Evolutionary conservation across 2,329 filamentous ascomycete genomes (phyloP), one percentile per base, ranked within the genome.

Genomic region (Xylaria arbuscula): DNA sequence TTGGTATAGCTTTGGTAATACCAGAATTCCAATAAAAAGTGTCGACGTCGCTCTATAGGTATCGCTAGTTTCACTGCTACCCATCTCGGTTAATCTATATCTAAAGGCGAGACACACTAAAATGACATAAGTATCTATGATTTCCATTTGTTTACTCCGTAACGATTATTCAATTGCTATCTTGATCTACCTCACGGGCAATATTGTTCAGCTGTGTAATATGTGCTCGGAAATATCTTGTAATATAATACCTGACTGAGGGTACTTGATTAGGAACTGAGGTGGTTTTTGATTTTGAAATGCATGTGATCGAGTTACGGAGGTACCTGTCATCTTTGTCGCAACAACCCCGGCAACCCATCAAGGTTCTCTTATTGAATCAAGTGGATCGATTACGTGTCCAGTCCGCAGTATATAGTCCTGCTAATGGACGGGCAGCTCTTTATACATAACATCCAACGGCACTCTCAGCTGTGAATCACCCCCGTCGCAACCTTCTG

Each of bases 281-380:
- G n/a, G 8, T 47, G 5, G 40, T 57, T 2, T 45, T 42, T 10
- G 42, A 1, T 50, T 22, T 47, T 3, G n/a, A 24, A 2, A 3
- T 15, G 28, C 59, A 67, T 64, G 60, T 64, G 54, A 59, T 36
- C 28, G 1, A 59, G 17, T 40, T n/a, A 10, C 13, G 11, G 48
- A 17, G 50, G 60, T 24, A 54, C 54, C 22, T 53, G 56, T 51
- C 28, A 40, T 15, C 24, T 28, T 53, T 40, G 59, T 47, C 34
- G 40, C 34, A 38, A 40, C 53, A 9, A 15, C 28, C 22, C 22
- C 1, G 40, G 55, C 38, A 56, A 40, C n/a, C 66, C 66, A 62
- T 55, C 66, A 62, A 66, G 66, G 66, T 69, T 47, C 66, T 62
- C 58, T 15, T 28, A 36, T 28, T 45, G 11, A 24, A 22, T 19